Evolutionary conservation across 2,329 filamentous ascomycete species (phyloP).

Genomic region (Cladosporium cucumerinum): DNA sequence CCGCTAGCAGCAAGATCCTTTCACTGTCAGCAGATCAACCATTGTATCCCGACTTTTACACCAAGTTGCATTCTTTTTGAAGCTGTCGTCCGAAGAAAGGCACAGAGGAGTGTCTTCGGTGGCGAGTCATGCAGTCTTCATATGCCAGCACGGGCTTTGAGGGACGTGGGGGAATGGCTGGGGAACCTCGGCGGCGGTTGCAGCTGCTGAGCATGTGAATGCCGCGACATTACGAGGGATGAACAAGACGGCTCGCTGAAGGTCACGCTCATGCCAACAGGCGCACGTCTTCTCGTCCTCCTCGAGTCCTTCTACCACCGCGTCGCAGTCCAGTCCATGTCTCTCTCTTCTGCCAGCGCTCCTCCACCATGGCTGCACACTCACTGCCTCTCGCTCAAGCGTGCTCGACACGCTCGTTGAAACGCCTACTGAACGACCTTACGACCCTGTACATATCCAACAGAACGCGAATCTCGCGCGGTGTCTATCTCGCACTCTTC

Average conservation of each 20-base stretch:
- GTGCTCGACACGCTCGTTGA: slow-evolving; percentile 32
- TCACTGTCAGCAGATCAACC: too few relatives aligned
- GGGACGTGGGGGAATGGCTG: background rate
- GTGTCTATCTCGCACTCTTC: slow-evolving; percentile 78
- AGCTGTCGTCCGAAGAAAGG: too few relatives aligned
- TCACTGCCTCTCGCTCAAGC: slow-evolving; percentile 18
- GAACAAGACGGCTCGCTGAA: background rate
- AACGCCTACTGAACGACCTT: slow-evolving; percentile 44
- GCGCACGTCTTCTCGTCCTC: background rate
- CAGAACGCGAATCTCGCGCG: slow-evolving; percentile 77
- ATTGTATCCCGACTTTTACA: too few relatives aligned
- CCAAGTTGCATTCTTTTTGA: too few relatives aligned
- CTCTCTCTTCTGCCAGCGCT: background rate
- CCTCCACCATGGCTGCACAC: slow-evolving; percentile 23
- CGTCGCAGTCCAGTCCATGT: background rate
- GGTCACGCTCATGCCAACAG: background rate
- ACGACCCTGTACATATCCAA: slow-evolving; percentile 72
- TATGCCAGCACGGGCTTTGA: background rate
- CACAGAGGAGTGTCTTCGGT: background rate
- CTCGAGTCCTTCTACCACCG: background rate
- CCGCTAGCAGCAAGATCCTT: too few relatives aligned
- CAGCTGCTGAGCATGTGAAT: slow-evolving; percentile 2
- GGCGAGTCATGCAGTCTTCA: background rate
- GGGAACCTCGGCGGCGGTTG: slow-evolving; percentile 5
- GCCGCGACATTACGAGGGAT: background rate